Evolutionary conservation across 2,329 filamentous ascomycete species (phyloP).

Genomic region (Aspergillaceae sp.): DNA sequence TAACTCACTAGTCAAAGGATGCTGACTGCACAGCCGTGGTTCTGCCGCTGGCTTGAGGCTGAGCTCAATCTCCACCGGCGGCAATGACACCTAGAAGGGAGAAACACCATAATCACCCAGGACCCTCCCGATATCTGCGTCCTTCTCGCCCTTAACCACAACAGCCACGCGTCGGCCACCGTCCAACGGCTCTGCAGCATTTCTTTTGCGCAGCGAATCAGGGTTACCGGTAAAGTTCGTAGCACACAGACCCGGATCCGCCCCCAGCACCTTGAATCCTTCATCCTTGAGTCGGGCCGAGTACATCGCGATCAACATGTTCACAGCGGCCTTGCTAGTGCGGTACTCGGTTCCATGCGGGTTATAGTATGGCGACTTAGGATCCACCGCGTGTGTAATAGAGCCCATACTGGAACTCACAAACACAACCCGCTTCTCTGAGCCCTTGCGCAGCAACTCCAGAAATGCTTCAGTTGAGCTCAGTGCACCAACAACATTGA

Average conservation of each 20-base stretch:
- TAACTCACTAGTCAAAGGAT: not conserved
- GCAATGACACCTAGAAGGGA: conserved; percentile 3
- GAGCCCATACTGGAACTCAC: not conserved
- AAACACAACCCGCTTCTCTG: not conserved
- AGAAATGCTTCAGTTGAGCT: conserved; percentile 1
- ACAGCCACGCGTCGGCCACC: conserved; percentile 5
- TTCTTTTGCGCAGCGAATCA: conserved; percentile 7
- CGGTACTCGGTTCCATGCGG: not conserved
- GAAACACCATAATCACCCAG: conserved; percentile 7
- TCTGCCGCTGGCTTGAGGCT: not conserved
- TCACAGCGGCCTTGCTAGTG: not conserved
- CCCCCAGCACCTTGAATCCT: conserved; percentile 41
- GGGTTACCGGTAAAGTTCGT: conserved; percentile 20
- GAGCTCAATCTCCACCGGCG: not conserved
- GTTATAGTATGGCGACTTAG: not conserved
- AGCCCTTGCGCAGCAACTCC: not conserved
- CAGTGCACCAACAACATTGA: not conserved
- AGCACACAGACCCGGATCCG: conserved; percentile 41
- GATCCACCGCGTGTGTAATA: not conserved
- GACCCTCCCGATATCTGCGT: conserved; percentile 31
- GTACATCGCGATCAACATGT: conserved; percentile 16
- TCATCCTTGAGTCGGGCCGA: conserved; percentile 30
- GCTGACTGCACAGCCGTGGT: not conserved
- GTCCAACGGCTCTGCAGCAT: conserved; percentile 10
- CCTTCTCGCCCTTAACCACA: conserved; percentile 24